These are phyloP conservation scores for Didymella segeticola DNA, from an alignment of 2,329 filamentous ascomycete genomes.

Conservation along the genomic window DNA sequence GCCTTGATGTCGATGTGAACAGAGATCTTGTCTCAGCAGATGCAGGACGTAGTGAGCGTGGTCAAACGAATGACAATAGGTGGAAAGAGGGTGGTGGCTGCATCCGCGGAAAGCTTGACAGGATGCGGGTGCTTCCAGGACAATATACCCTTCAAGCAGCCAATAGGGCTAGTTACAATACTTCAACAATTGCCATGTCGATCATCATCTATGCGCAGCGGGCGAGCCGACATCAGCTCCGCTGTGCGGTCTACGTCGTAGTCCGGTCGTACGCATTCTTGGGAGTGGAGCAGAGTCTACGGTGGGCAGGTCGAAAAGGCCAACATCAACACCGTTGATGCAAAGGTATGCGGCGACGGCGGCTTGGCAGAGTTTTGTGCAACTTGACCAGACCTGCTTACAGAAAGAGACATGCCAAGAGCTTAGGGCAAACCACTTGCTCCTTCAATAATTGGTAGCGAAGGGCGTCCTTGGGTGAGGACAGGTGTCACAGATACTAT, in stretches of 20 bases:
- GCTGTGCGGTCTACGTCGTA: background rate
- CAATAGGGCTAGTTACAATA: background rate
- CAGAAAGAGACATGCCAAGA: background rate
- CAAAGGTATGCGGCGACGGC: constrained; percentile 8
- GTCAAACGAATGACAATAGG: constrained; percentile 9
- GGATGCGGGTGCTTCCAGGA: background rate
- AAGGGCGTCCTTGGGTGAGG: background rate
- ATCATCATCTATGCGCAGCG: too few relatives aligned
- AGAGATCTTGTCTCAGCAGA: background rate
- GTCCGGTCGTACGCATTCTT: constrained; percentile 2
- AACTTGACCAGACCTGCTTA: background rate
- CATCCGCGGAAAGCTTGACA: background rate
- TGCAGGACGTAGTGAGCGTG: constrained; percentile 6
- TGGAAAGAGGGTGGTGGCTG: constrained; percentile 11
- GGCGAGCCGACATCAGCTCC: background rate
- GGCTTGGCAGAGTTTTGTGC: background rate
- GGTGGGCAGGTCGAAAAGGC: background rate
- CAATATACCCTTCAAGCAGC: constrained; percentile 3
- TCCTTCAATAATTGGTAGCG: background rate
- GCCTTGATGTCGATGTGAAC: background rate
- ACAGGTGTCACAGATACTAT: background rate
- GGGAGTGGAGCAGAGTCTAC: background rate
- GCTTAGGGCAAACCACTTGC: background rate
- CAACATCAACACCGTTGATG: background rate
- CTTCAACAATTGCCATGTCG: background rate